These are phyloP conservation scores for Metschnikowia colocasiae DNA, from an alignment of 805 yeast genomes.

Conservation along the genomic window DNA sequence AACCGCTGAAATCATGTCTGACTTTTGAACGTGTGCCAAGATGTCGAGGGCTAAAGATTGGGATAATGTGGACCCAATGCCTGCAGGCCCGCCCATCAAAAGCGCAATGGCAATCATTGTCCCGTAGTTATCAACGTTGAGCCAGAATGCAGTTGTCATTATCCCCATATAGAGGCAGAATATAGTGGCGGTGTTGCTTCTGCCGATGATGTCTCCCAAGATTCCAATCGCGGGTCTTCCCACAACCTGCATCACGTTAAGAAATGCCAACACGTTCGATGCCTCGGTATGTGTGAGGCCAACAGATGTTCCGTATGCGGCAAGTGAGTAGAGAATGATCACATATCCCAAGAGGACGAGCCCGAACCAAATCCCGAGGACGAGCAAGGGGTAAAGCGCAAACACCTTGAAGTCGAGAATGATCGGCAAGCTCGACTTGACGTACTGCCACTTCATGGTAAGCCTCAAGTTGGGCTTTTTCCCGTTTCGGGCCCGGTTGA, in stretches of 20 bases:
- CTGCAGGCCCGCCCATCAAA: constrained; percentile 30
- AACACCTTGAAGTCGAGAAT: constrained; percentile 36
- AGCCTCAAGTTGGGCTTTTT: constrained; percentile 23
- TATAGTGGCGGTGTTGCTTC: constrained; percentile 33
- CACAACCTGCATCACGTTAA: constrained; percentile 42
- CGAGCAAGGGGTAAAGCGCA: constrained; percentile 20
- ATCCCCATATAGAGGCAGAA: constrained; percentile 24
- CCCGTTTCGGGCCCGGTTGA: constrained; percentile 46
- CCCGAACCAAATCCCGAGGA: constrained; percentile 34
- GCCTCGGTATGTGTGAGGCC: constrained; percentile 42
- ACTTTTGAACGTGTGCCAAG: constrained; percentile 13
- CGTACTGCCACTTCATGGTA: constrained; percentile 20
- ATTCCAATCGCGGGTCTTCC: constrained; percentile 51
- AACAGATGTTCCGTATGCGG: constrained; percentile 37
- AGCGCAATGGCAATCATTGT: constrained; percentile 29
- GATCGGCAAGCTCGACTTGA: constrained; percentile 24
- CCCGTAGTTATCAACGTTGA: constrained; percentile 32
- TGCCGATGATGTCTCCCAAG: constrained; percentile 46
- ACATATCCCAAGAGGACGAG: constrained; percentile 37
- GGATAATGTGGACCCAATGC: constrained; percentile 25
- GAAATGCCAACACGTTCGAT: constrained; percentile 30
- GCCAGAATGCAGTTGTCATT: constrained; percentile 37
- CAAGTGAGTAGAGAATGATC: constrained; percentile 33
- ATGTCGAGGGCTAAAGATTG: constrained; percentile 19
- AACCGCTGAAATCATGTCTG: constrained; percentile 32